Evolutionary conservation across 1,284 basidiomycete genomes (phyloP).

Genomic region (Fomitopsis pinicola): DNA sequence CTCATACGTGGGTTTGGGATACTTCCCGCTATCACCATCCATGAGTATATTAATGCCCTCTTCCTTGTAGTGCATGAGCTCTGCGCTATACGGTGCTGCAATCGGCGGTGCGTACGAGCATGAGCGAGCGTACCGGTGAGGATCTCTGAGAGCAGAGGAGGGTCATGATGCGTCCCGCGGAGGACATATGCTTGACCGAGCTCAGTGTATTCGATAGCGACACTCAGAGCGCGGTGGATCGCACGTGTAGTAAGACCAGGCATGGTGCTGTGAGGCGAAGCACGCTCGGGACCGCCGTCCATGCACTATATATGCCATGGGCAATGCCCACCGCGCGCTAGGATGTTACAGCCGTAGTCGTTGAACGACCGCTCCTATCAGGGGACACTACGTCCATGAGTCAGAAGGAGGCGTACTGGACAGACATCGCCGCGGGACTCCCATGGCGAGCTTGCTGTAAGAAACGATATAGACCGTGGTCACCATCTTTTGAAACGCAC

Average conservation of each 20-base stretch:
- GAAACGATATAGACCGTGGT: not conserved
- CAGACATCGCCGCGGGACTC: not conserved
- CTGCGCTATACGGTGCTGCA: not conserved
- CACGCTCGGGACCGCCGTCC: not conserved
- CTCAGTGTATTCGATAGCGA: conserved; percentile 11
- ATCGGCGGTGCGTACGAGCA: not conserved
- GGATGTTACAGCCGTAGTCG: not conserved
- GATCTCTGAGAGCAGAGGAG: conserved; percentile 7
- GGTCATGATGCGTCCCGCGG: conserved; percentile 8
- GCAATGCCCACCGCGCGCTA: not conserved
- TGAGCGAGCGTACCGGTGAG: conserved; percentile 3
- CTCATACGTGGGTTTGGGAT: conserved; percentile 14
- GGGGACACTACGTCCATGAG: not conserved
- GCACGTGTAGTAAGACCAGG: conserved; percentile 1
- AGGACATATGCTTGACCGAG: not conserved
- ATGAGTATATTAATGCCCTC: conserved; percentile 18
- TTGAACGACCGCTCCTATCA: not conserved
- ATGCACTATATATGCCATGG: not conserved
- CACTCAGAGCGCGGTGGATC: conserved; percentile 11
- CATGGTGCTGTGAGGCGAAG: not conserved
- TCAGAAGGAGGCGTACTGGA: not conserved
- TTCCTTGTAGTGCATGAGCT: conserved; percentile 11
- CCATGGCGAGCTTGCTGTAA: not conserved
- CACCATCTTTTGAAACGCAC: not conserved
- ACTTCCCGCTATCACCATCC: conserved; percentile 9